Evolutionary conservation across 768 basidiomycete genomes (phyloP).

Genomic region (Filobasidium floriforme): DNA sequence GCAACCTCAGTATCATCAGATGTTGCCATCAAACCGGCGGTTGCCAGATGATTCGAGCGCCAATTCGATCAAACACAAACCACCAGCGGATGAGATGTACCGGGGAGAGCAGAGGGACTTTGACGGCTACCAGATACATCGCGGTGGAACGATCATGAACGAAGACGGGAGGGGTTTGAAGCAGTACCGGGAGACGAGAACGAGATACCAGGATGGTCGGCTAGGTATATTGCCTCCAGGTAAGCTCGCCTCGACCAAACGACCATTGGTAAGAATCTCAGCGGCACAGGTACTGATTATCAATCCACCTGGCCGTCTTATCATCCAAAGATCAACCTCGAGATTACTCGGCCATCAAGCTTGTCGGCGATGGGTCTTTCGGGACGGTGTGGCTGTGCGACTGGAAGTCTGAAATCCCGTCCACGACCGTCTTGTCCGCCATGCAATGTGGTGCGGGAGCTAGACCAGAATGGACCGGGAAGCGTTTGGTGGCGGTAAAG

Average conservation of each 20-base stretch:
- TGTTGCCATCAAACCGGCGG: background rate
- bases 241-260: background rate
- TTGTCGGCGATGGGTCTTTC: conserved; percentile 95
- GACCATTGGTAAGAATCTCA: background rate
- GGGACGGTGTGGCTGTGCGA: conserved; percentile 98
- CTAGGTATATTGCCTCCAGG: conserved; percentile 22
- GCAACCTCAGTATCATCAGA: conserved; percentile 2
- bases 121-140: too few species aligned
- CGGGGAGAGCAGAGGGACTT: too few species aligned
- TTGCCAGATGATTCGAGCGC: background rate
- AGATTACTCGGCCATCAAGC: conserved; percentile 89
- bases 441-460: conserved; percentile 94
- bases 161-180: background rate
- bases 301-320: background rate
- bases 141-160: background rate
- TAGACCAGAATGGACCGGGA: conserved; percentile 86
- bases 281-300: too few species aligned
- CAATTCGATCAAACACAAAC: background rate
- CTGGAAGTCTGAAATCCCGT: conserved; percentile 92
- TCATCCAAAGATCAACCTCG: conserved; percentile 61
- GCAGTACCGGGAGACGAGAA: background rate
- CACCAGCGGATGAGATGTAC: background rate
- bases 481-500: conserved; percentile 92
- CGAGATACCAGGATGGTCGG: conserved; percentile 13
- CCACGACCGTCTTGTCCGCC: conserved; percentile 79